Conservation (phyloP, 2,329 filamentous ascomycete species). For the Aspergillus ustus region DNA sequence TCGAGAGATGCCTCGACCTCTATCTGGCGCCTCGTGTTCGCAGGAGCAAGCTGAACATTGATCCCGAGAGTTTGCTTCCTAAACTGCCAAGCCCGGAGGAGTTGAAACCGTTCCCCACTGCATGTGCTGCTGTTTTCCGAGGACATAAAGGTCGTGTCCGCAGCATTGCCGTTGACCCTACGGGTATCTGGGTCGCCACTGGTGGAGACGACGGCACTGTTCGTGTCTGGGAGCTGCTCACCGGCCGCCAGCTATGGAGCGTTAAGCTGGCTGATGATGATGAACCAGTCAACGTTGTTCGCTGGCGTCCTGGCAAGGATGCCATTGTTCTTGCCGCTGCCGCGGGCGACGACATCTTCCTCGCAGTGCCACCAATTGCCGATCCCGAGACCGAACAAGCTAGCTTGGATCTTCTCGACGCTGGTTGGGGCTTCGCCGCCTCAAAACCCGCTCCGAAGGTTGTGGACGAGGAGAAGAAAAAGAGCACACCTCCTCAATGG, state of each 20-base stretch:
- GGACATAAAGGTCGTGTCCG: constrained; percentile 90
- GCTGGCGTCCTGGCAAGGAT: constrained; percentile 86
- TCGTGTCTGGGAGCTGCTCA: constrained; percentile 84
- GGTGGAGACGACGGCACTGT: constrained; percentile 94
- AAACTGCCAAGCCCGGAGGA: constrained; percentile 94
- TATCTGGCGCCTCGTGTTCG: constrained; percentile 92
- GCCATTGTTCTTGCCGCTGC: constrained; percentile 81
- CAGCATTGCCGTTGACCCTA: constrained; percentile 81
- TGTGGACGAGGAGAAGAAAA: constrained; percentile 66
- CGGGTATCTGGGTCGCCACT: constrained; percentile 82
- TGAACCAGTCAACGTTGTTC: constrained; percentile 81
- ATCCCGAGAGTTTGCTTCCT: constrained; percentile 87
- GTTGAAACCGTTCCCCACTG: constrained; percentile 90
- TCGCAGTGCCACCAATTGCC: constrained; percentile 76
- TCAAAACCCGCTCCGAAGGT: constrained; percentile 58
- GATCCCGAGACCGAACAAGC: constrained; percentile 74
- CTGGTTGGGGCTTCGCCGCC: constrained; percentile 91
- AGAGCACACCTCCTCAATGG: constrained; percentile 82
- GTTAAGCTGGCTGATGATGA: constrained; percentile 75
- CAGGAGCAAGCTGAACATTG: constrained; percentile 94
- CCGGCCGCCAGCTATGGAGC: constrained; percentile 86
- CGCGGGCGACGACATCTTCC: constrained; percentile 81
- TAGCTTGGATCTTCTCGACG: constrained; percentile 78
- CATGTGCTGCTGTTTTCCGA: constrained; percentile 82
- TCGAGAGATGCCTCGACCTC: constrained; percentile 91